Base-by-base conservation (phyloP, 768 basidiomycete genomes). In the Tricholoma sp. region DNA sequence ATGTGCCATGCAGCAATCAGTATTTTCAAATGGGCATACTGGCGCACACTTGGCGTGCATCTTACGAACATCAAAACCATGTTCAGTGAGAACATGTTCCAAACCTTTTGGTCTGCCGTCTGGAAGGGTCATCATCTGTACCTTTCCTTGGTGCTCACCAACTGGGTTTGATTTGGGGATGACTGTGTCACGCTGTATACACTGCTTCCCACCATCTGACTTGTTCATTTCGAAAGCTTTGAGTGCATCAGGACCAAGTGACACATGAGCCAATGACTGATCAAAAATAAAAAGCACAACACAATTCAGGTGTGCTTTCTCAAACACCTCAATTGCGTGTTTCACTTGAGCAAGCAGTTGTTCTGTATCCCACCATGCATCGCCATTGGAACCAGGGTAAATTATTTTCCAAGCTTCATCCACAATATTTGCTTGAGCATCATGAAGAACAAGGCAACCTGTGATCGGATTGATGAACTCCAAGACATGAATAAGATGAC, bases 61-160 rank as follows among this genome's bases (percentile, higher is more conserved):
- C 0, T 59, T 50, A 0, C 12, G 6, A 2, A 76, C 67, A 58
- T 75, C 51, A 55, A 79, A 80, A 20, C 76, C 73, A 0, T 66
- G 59, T 56, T 81, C 77, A 45, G 66, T 55, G 11, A 79, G 72
- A 32, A 69, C 64, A 6, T 48, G 57, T 49, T 74, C n/a, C n/a
- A n/a, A n/a, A n/a, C n/a, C n/a, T n/a, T n/a, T n/a, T n/a, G n/a
- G n/a, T n/a, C n/a, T n/a, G n/a, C n/a, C n/a, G n/a, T n/a, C n/a
- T n/a, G n/a, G n/a, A n/a, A n/a, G n/a, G n/a, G n/a, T n/a, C n/a
- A 80, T 79, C 50, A 63, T 67, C 53, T 78, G 76, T 0, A 56
- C 6, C 28, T 66, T 60, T 3, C 74, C 73, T 6, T 62, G 50
- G n/a, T 64, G 58, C 13, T 47, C 41, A 3, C 55, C 20, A 31